Evolutionary conservation across 2,329 filamentous ascomycete genomes (phyloP).

Genomic region (Chrysoporthe cubensis): DNA sequence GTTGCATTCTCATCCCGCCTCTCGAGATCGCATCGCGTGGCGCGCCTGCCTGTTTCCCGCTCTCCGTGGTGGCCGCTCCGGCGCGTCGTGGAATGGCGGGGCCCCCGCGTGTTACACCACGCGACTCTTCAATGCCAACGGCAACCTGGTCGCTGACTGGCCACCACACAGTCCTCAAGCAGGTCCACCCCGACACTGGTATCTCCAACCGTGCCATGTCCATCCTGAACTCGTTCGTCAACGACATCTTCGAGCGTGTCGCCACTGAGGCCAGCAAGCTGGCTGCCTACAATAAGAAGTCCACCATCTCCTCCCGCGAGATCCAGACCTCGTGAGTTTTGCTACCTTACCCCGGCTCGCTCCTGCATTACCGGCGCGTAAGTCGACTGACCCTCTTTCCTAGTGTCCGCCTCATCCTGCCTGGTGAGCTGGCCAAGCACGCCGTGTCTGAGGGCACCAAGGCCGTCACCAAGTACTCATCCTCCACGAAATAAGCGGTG

Average conservation of each 20-base stretch:
- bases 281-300: constrained; percentile 99
- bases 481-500: constrained; percentile 89
- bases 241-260: constrained; percentile 99
- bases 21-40: constrained; percentile 18
- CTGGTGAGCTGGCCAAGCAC: constrained; percentile 98
- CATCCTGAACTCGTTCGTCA: constrained; percentile 99
- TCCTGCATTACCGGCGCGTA: no score
- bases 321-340: constrained; percentile 87
- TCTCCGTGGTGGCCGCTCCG: constrained; percentile 19
- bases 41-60: constrained; percentile 29
- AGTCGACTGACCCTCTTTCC: constrained; percentile 9
- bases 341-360: constrained; percentile 51
- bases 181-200: constrained; percentile 99
- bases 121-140: constrained; percentile 6
- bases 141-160: constrained; percentile 37
- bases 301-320: constrained; percentile 98
- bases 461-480: constrained; percentile 99
- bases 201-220: constrained; percentile 99
- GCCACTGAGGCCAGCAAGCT: constrained; percentile 99
- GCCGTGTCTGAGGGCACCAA: constrained; percentile 99
- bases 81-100: constrained; percentile 4
- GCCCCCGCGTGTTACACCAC: constrained; percentile 1
- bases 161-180: constrained; percentile 80
- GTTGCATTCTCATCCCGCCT: constrained; percentile 37
- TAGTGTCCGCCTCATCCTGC: constrained; percentile 91